phyloP scores from a whole-genome alignment of 495 filamentous ascomycete genomes.

The Melanomma pulvis-pyrius region DNA sequence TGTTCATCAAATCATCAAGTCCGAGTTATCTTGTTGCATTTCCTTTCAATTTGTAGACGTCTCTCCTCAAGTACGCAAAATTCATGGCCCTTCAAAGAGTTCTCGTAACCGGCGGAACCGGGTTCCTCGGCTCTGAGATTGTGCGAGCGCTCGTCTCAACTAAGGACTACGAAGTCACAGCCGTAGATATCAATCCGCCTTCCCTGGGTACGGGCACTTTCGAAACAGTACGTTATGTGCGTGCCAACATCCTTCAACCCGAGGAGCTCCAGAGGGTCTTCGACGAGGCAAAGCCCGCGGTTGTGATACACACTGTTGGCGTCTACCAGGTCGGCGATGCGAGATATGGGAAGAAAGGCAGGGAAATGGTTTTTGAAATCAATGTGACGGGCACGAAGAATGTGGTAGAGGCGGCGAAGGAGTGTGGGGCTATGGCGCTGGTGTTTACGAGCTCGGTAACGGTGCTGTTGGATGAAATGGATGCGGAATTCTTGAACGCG shows the following conservation, averaged over 20 bases:
- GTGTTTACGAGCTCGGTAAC: slow-evolving; percentile 58
- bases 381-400: slow-evolving; percentile 53
- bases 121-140: slow-evolving; percentile 46
- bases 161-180: slow-evolving; percentile 38
- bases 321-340: slow-evolving; percentile 33
- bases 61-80: neutral
- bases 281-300: slow-evolving; percentile 32
- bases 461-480: slow-evolving; percentile 59
- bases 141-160: slow-evolving; percentile 36
- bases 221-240: slow-evolving; percentile 36
- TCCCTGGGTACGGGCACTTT: slow-evolving; percentile 11
- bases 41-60: neutral
- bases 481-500: slow-evolving; percentile 55
- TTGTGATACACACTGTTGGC: slow-evolving; percentile 47
- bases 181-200: slow-evolving; percentile 42
- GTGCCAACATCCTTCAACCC: slow-evolving; percentile 37
- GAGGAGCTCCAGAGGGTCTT: slow-evolving; percentile 37
- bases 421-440: slow-evolving; percentile 45
- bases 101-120: slow-evolving; percentile 47
- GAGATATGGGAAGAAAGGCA: slow-evolving; percentile 37
- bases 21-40: neutral
- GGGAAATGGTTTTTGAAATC: slow-evolving; percentile 43
- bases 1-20: neutral
- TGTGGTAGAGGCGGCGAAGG: slow-evolving; percentile 45
- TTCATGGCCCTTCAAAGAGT: slow-evolving; percentile 28